These are phyloP conservation scores for Phalaenopsis equestris DNA, from an alignment of 106 monocot genomes.

Conservation along the genomic window DNA sequence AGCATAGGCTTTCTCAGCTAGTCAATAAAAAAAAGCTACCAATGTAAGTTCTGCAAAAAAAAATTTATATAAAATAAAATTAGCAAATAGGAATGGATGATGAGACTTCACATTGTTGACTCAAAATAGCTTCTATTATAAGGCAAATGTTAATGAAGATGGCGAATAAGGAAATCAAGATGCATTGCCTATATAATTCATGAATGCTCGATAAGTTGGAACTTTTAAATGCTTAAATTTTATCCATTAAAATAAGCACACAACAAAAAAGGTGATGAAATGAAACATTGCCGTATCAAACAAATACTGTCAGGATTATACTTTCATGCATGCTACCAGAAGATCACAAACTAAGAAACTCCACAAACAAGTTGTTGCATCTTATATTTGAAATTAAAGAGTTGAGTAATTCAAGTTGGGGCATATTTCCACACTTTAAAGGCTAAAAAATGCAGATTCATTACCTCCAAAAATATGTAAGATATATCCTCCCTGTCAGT, in stretches of 20 bases:
- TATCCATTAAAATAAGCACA: not conserved
- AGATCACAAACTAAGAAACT: not conserved
- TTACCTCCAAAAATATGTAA: conserved; percentile 89
- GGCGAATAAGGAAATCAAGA: not conserved
- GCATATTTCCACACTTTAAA: not conserved
- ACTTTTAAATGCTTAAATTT: not conserved
- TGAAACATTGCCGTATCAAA: not conserved
- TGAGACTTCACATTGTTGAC: not conserved
- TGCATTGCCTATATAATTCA: not conserved
- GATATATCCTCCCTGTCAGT: conserved; percentile 83
- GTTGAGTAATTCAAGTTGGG: not conserved
- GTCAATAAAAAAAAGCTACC: not conserved
- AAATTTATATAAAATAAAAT: not conserved
- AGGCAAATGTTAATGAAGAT: not conserved
- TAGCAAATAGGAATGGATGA: not conserved
- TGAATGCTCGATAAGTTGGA: not conserved
- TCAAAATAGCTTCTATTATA: not conserved
- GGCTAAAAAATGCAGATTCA: not conserved
- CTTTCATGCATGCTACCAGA: not conserved
- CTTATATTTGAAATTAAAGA: not conserved
- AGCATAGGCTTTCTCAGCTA: not conserved
- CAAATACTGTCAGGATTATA: not conserved
- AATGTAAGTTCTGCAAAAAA: not conserved
- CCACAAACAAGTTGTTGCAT: not conserved
- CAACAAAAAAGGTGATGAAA: not conserved